phyloP scores from a whole-genome alignment of 2,329 filamentous ascomycete species.

The Herpotrichia juniperi region DNA sequence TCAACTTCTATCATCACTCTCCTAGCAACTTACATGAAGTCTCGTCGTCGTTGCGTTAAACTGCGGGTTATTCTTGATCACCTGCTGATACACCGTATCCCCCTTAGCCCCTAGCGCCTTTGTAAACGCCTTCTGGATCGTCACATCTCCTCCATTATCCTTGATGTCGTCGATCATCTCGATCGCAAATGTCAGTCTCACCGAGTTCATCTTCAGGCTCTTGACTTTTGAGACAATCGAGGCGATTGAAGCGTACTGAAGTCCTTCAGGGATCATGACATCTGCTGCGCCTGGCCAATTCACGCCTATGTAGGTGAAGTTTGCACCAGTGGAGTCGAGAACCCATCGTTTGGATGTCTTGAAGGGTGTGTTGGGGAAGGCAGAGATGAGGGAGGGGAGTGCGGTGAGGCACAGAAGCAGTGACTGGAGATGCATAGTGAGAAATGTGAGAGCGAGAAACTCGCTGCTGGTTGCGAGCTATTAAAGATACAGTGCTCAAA shows the following conservation, averaged over 20 bases:
- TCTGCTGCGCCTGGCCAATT: conserved; percentile 69
- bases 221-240: conserved; percentile 61
- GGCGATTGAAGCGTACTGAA: conserved; percentile 61
- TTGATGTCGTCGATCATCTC: conserved; percentile 58
- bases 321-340: conserved; percentile 45
- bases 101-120: conserved; percentile 55
- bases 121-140: conserved; percentile 35
- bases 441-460: background rate
- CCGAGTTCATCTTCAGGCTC: conserved; percentile 64
- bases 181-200: conserved; percentile 67
- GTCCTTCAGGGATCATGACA: conserved; percentile 63
- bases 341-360: conserved; percentile 47
- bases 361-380: conserved; percentile 37
- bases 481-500: background rate
- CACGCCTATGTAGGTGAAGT: conserved; percentile 65
- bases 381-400: conserved; percentile 25
- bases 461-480: background rate
- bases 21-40: conserved; percentile 42
- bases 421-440: conserved; percentile 26
- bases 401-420: conserved; percentile 18
- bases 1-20: background rate
- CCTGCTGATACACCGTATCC: conserved; percentile 54
- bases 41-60: conserved; percentile 58
- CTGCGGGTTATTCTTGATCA: conserved; percentile 63
- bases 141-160: conserved; percentile 40